These are phyloP conservation scores for Trapa incisa DNA, from an alignment of 345 rosid genomes.

Conservation along the genomic window DNA sequence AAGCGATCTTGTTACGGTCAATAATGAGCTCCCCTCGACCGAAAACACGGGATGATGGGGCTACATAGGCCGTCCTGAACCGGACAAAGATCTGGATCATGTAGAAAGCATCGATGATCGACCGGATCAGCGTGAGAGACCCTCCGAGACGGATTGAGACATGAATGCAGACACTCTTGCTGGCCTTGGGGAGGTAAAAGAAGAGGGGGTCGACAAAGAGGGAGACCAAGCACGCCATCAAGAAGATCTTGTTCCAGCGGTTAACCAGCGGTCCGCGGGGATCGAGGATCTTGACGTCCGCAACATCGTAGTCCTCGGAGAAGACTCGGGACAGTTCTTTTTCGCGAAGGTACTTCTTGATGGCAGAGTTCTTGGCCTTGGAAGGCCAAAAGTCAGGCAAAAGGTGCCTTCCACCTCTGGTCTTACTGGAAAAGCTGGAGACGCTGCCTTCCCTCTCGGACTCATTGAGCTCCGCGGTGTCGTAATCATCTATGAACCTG, in stretches of 20 bases:
- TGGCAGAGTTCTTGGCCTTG: slow-evolving; percentile 5
- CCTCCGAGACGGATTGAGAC: slow-evolving; percentile 21
- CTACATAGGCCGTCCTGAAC: slow-evolving; percentile 44
- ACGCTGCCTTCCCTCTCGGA: background rate
- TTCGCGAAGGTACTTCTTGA: slow-evolving; percentile 10
- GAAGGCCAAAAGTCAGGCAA: slow-evolving; percentile 4
- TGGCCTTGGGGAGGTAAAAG: slow-evolving; percentile 32
- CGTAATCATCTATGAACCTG: slow-evolving; percentile 29
- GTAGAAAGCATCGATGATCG: slow-evolving; percentile 36
- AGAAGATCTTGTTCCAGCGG: slow-evolving; percentile 44
- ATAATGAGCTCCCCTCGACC: slow-evolving; percentile 57
- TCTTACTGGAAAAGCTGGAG: slow-evolving; percentile 12
- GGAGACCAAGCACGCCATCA: slow-evolving; percentile 44
- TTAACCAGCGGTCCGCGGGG: slow-evolving; percentile 33
- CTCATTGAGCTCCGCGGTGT: slow-evolving; percentile 6
- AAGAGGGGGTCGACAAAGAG: slow-evolving; percentile 47
- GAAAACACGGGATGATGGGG: slow-evolving; percentile 53
- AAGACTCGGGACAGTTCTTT: slow-evolving; percentile 40
- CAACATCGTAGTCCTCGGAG: slow-evolving; percentile 40
- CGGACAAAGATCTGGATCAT: slow-evolving; percentile 27
- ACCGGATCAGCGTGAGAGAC: slow-evolving; percentile 22
- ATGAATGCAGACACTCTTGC: slow-evolving; percentile 20
- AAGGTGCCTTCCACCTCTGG: slow-evolving; percentile 3
- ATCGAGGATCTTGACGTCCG: slow-evolving; percentile 27
- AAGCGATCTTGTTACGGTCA: slow-evolving; percentile 30